Conservation (phyloP, 306 rosid genomes). For the Acmispon strigosus region DNA sequence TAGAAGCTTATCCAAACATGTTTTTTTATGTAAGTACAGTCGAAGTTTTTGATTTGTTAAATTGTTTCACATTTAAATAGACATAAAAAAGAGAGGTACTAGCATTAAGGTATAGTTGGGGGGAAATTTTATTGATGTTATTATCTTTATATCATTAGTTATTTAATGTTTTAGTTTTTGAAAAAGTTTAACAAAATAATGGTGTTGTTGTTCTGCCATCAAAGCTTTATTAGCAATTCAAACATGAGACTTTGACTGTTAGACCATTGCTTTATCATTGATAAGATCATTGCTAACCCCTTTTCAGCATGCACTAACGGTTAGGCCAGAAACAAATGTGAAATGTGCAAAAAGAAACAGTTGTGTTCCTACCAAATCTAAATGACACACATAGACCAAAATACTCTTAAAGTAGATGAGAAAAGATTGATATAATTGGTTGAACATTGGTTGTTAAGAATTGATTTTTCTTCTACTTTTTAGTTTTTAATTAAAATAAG, state of each 20-base stretch:
- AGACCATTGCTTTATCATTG: slow-evolving; percentile 25
- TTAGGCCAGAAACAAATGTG: not conserved
- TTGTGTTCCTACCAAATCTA: too few relatives aligned
- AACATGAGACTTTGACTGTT: slow-evolving; percentile 46
- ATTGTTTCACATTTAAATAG: not conserved
- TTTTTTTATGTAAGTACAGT: slow-evolving; percentile 28
- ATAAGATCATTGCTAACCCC: not conserved
- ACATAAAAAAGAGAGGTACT: not conserved
- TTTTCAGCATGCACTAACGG: slow-evolving; percentile 12
- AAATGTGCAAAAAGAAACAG: not conserved
- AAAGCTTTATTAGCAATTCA: slow-evolving; percentile 12
- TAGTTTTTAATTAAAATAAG: too few relatives aligned
- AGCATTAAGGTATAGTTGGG: slow-evolving; percentile 19
- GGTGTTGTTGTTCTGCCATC: not conserved
- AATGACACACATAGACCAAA: too few relatives aligned
- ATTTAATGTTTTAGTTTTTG: slow-evolving; percentile 20
- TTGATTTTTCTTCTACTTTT: too few relatives aligned
- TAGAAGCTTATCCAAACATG: not conserved
- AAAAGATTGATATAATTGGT: too few relatives aligned
- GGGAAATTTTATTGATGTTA: slow-evolving; percentile 9
- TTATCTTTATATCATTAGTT: not conserved
- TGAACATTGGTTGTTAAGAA: too few relatives aligned
- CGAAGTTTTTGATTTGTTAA: slow-evolving; percentile 14
- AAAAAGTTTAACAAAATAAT: not conserved
- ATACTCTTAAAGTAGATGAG: too few relatives aligned